phyloP scores from a whole-genome alignment of 768 basidiomycete species.

The Trametes maxima region DNA sequence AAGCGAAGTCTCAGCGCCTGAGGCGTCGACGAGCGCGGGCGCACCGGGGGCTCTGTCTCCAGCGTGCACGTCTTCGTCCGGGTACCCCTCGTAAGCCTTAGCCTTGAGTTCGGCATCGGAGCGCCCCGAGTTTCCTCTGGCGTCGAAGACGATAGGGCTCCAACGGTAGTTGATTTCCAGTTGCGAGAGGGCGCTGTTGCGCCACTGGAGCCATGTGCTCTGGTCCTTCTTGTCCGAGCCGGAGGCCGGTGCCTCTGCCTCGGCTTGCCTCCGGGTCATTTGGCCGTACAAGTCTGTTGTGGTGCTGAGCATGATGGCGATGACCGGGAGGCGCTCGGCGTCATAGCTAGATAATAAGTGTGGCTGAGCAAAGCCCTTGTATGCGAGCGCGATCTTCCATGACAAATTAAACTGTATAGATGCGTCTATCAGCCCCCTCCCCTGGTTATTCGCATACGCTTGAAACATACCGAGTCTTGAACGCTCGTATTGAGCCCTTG shows the following conservation, averaged over 20 bases:
- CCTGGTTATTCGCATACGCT: too few relatives aligned
- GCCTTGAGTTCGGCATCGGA: conserved; percentile 26
- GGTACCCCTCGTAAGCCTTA: conserved; percentile 21
- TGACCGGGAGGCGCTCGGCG: conserved; percentile 35
- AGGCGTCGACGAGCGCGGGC: conserved; percentile 30
- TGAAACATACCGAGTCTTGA: conserved; percentile 30
- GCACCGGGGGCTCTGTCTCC: conserved; percentile 53
- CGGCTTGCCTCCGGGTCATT: background rate
- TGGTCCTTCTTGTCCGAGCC: background rate
- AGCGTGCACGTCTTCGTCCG: conserved; percentile 33
- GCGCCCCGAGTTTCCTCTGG: conserved; percentile 19
- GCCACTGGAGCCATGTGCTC: conserved; percentile 28
- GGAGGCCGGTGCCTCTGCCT: too few relatives aligned
- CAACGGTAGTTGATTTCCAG: conserved; percentile 58
- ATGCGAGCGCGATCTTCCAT: conserved; percentile 36
- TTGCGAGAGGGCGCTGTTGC: conserved; percentile 35
- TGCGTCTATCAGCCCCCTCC: background rate
- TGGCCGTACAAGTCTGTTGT: conserved; percentile 22
- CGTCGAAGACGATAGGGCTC: conserved; percentile 51
- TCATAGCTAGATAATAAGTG: conserved; percentile 33
- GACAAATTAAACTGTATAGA: conserved; percentile 32
- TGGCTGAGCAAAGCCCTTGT: conserved; percentile 29
- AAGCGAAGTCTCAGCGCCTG: conserved; percentile 21
- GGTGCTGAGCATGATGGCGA: conserved; percentile 32
- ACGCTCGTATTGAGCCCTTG: conserved; percentile 38